Evolutionary conservation across 108 stramenopile genomes (phyloP).

Genomic region (Seminavis robusta): DNA sequence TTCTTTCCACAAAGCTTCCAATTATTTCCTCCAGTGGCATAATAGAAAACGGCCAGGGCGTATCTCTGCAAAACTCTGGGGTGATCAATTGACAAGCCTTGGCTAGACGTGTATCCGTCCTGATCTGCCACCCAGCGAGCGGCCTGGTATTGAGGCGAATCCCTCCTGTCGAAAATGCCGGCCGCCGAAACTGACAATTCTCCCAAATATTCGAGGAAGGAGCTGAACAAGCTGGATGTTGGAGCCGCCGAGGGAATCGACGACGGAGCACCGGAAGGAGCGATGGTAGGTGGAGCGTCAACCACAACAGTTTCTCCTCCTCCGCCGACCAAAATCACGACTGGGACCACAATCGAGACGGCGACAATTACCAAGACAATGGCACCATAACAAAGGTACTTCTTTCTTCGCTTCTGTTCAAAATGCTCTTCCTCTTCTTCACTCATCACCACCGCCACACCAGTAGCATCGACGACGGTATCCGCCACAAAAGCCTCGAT

Average conservation of each 20-base stretch:
- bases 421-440: slow-evolving; percentile 15
- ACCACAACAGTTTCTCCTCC: not conserved
- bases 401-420: not conserved
- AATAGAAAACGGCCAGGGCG: slow-evolving; percentile 30
- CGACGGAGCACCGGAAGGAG: slow-evolving; percentile 7
- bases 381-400: slow-evolving; percentile 1
- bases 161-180: not conserved
- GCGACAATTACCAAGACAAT: slow-evolving; percentile 3
- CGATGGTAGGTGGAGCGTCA: not conserved
- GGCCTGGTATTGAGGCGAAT: slow-evolving; percentile 28
- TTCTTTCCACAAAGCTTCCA: not conserved
- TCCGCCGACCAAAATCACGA: not conserved
- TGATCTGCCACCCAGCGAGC: slow-evolving; percentile 33
- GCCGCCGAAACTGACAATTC: not conserved
- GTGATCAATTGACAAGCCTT: not conserved
- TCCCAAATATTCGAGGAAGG: not conserved
- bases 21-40: slow-evolving; percentile 1
- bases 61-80: slow-evolving; percentile 26
- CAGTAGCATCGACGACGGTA: slow-evolving; percentile 17
- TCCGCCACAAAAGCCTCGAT: slow-evolving; percentile 13
- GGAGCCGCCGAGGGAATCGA: slow-evolving; percentile 2
- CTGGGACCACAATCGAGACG: slow-evolving; percentile 7
- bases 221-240: not conserved
- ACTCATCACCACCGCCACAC: slow-evolving; percentile 10
- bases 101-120: slow-evolving; percentile 15